These are phyloP conservation scores for Solanum hybrid DNA, from an alignment of 305 asterid genomes.

Conservation along the genomic window DNA sequence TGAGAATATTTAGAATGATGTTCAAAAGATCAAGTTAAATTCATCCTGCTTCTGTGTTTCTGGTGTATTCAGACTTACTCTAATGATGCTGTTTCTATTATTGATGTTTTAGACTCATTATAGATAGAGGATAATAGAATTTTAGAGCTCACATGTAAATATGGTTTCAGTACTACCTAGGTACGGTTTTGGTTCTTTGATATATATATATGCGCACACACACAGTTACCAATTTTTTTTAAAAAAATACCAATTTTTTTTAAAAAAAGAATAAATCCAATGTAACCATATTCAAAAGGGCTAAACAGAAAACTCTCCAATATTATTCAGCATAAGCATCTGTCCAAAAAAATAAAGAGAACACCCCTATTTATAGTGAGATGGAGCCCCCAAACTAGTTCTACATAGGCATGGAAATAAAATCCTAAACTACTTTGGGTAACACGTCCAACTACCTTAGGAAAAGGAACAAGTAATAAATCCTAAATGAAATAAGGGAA, in stretches of 20 bases:
- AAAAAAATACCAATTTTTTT: no score
- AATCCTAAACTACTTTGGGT: not conserved
- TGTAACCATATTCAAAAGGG: not conserved
- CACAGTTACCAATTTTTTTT: not conserved
- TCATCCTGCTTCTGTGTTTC: not conserved
- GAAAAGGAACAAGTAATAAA: not conserved
- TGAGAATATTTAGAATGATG: not conserved
- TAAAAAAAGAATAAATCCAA: not conserved
- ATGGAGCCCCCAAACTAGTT: not conserved
- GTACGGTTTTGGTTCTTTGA: not conserved
- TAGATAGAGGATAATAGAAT: not conserved
- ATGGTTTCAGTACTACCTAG: not conserved
- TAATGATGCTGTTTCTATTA: not conserved
- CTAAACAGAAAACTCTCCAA: no score
- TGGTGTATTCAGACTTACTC: not conserved
- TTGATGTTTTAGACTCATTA: not conserved
- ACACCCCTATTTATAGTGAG: not conserved
- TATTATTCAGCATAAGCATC: not conserved
- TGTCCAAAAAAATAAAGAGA: not conserved
- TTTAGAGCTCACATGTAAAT: not conserved
- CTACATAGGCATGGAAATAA: not conserved
- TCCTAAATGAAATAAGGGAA: not conserved
- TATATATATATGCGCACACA: not conserved
- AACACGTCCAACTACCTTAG: not conserved
- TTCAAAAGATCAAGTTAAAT: not conserved